Evolutionary conservation across 768 basidiomycete genomes (phyloP), one percentile per base, ranked within the genome.

Genomic region (Leccinum imitatum): DNA sequence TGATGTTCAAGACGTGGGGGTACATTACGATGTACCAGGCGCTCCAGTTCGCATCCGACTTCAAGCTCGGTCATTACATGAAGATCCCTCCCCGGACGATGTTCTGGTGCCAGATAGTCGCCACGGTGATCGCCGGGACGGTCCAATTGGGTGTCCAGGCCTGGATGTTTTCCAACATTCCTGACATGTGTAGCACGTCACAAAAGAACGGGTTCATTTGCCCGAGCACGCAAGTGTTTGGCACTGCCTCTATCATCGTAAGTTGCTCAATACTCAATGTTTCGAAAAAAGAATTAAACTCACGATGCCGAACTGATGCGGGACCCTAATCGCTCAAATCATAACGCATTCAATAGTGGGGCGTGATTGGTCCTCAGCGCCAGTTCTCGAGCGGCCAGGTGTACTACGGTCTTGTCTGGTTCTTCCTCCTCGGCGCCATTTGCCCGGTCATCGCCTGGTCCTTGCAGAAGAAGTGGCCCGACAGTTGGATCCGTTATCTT

Each of bases 321-420:
- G 5, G 33, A 30, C n/a, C 21, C 17, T 6, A 35, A 52, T 21
- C 3, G 25, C 53, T 61, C 19, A 64, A 23, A 14, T 35, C 39
- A 9, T 8, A 4, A 9, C 8, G 0, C 30, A 4, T 44, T 41
- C 19, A 14, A 50, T 35, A 70, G 69, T 91, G 86, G 86, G 89
- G 92, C 67, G 89, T 91, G 56, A 90, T 93, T 59, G 91, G 91
- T 9, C 92, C 91, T 30, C 79, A 78, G n/a, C 80, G 86, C 10
- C 86, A 86, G 67, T 93, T 89, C 80, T 89, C 84, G 3, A 62
- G 75, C 21, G 90, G 90, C 19, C 84, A 86, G 67, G 74, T 87
- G 27, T 89, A 87, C 73, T 79, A 85, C 63, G 73, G 70, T 60
- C 78, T 92, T 33, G 69, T 84, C 19, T 86, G 86, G 75, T 93